Base-by-base conservation (phyloP, 495 filamentous ascomycete genomes). In the Acidiella bohemica region DNA sequence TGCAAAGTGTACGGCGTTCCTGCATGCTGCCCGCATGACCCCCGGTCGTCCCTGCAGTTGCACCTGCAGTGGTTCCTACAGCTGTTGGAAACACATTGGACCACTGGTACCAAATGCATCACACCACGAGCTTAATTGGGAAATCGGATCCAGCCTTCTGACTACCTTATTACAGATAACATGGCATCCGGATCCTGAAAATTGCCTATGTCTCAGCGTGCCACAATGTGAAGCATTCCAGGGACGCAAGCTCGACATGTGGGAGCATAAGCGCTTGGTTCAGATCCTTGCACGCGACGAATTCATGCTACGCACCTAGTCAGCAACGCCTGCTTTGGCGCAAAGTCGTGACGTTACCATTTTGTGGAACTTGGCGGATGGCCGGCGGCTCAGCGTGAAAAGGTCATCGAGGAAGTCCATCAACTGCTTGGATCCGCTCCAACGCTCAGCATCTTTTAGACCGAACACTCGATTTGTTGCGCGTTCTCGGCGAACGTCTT, bases 141-240 rank as follows among this genome's bases (percentile, higher is more conserved):
- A n/a, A n/a, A n/a, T n/a, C n/a, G n/a, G n/a, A n/a, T n/a, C n/a
- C n/a, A n/a, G n/a, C n/a, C n/a, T n/a, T n/a, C n/a, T n/a, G n/a
- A n/a, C n/a, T n/a, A n/a, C n/a, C n/a, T n/a, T n/a, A n/a, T n/a
- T n/a, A n/a, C n/a, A n/a, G n/a, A n/a, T n/a, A n/a, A n/a, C n/a
- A n/a, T n/a, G n/a, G n/a, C n/a, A n/a, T n/a, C n/a, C n/a, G n/a
- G n/a, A n/a, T n/a, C n/a, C n/a, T n/a, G n/a, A n/a, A n/a, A n/a
- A n/a, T n/a, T n/a, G n/a, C n/a, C n/a, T n/a, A 27, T n/a, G 25
- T 7, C 25, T 27, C 25, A n/a, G 25, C 25, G n/a, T 26, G 35
- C 35, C 35, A 38, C 4, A 38, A 3, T 6, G 35, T 25, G 24
- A 38, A 38, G 35, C 35, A 38, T 25, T 38, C 35, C 12, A 38